A percentile compares a stretch with the other conserved stretches of the same genome.
Conservation (phyloP, 1,284 basidiomycete species). For the Xerocomus minutiporus region DNA sequence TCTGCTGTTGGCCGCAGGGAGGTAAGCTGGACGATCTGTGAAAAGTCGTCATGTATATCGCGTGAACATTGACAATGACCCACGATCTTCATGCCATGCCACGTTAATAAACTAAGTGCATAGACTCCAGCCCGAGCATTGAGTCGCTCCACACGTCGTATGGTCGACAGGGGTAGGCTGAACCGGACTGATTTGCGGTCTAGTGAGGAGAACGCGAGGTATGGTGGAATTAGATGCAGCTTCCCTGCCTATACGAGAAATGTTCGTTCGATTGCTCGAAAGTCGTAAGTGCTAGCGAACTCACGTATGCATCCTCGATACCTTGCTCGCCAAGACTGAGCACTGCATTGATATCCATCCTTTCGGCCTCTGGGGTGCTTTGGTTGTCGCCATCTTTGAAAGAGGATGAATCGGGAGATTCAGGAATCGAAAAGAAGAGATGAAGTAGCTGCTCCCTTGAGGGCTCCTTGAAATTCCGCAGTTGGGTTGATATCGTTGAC, state of each 20-base stretch:
- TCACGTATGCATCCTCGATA: slow-evolving; percentile 88
- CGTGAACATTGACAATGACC: slow-evolving; percentile 31
- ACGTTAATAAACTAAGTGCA: slow-evolving; percentile 88
- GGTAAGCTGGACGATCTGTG: slow-evolving; percentile 90
- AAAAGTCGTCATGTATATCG: slow-evolving; percentile 8
- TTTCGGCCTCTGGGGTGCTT: slow-evolving; percentile 45
- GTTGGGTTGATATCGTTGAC: slow-evolving; percentile 77
- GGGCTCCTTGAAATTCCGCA: slow-evolving; percentile 87
- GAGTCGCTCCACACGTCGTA: slow-evolving; percentile 91
- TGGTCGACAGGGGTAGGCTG: slow-evolving; percentile 88
- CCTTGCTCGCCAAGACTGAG: slow-evolving; percentile 76
- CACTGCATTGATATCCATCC: slow-evolving; percentile 89
- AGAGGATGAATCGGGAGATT: slow-evolving; percentile 16
- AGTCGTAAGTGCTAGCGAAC: slow-evolving; percentile 33
- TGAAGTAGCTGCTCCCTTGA: slow-evolving; percentile 79
- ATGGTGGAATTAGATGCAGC: slow-evolving; percentile 85
- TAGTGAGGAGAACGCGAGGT: slow-evolving; percentile 86
- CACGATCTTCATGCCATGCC: slow-evolving; percentile 95
- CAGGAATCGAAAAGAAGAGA: slow-evolving; percentile 81
- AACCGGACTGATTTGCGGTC: slow-evolving; percentile 91
- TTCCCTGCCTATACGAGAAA: slow-evolving; percentile 71
- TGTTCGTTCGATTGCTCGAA: neutral
- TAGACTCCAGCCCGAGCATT: slow-evolving; percentile 93
- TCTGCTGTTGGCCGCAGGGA: slow-evolving; percentile 95
- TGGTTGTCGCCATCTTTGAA: slow-evolving; percentile 24